A percentile compares a stretch with the other conserved stretches of the same genome.
Evolutionary conservation across 305 asterid species (phyloP).

Genomic region (Fraxinus platypoda): DNA sequence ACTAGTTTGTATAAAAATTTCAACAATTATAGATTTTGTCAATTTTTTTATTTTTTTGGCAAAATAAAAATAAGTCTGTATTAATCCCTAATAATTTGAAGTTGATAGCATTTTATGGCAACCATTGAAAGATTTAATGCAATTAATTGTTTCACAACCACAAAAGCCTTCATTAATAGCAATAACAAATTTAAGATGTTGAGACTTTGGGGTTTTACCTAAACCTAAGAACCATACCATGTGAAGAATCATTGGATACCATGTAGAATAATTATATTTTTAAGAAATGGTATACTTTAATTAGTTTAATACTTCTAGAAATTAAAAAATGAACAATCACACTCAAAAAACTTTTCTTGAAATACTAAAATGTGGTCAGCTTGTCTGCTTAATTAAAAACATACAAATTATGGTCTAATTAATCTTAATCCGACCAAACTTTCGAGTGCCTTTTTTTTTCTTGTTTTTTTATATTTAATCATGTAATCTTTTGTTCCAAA

Average conservation of each 20-base stretch:
- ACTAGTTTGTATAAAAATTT: neutral
- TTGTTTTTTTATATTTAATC: too few relatives aligned
- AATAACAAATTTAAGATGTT: too few relatives aligned
- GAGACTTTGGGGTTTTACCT: too few relatives aligned
- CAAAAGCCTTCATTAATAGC: neutral
- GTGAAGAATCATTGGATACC: neutral
- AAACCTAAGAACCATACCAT: too few relatives aligned
- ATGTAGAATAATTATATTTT: neutral
- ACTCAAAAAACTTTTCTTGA: slow-evolving; percentile 28
- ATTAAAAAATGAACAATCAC: slow-evolving; percentile 1
- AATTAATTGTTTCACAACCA: neutral
- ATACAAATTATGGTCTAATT: slow-evolving; percentile 35
- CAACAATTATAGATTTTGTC: neutral
- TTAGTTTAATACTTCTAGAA: neutral
- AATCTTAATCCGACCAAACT: slow-evolving; percentile 45
- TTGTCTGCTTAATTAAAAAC: slow-evolving; percentile 46
- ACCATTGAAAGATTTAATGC: too few relatives aligned
- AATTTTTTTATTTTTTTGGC: neutral
- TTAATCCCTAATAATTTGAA: neutral
- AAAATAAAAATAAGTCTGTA: neutral
- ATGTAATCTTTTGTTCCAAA: slow-evolving; percentile 3
- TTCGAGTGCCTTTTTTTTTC: neutral
- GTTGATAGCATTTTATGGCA: too few relatives aligned
- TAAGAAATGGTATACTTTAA: neutral
- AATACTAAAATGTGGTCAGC: slow-evolving; percentile 34